Evolutionary conservation across 441 rosid species (phyloP).

Genomic region (Pelargonium myrrhifolium): DNA sequence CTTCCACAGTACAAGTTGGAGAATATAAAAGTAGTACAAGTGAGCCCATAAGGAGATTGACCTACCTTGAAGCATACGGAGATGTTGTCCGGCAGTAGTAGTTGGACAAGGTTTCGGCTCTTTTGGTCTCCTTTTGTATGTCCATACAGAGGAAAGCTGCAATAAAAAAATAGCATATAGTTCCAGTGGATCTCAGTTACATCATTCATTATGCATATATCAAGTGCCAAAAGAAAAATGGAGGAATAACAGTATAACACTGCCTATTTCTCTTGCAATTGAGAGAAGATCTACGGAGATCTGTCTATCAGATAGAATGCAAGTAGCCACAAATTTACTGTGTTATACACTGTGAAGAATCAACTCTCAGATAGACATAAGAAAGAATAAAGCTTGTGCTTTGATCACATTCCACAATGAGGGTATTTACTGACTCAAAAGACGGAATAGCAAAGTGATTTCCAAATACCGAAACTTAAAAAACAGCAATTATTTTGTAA

Average conservation of each 20-base stretch:
- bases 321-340: not conserved
- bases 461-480: too few relatives aligned
- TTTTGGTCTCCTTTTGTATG: slow-evolving; percentile 57
- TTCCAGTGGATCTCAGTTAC: not conserved
- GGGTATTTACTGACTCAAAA: too few relatives aligned
- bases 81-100: slow-evolving; percentile 34
- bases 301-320: not conserved
- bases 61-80: slow-evolving; percentile 39
- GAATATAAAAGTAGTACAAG: not conserved
- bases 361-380: not conserved
- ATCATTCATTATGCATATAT: not conserved
- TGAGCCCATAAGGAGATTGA: not conserved
- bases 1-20: not conserved
- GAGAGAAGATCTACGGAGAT: not conserved
- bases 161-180: slow-evolving; percentile 18
- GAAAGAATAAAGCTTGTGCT: not conserved
- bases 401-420: too few relatives aligned
- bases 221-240: not conserved
- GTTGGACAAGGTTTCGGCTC: slow-evolving; percentile 66
- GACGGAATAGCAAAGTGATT: too few relatives aligned
- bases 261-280: not conserved
- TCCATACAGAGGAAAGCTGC: slow-evolving; percentile 79
- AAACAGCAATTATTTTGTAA: too few relatives aligned
- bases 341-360: not conserved
- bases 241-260: too few relatives aligned